Evolutionary conservation across 805 yeast species (phyloP), one percentile per base, ranked within the genome.

Genomic region (Cyberlindnera japonica): DNA sequence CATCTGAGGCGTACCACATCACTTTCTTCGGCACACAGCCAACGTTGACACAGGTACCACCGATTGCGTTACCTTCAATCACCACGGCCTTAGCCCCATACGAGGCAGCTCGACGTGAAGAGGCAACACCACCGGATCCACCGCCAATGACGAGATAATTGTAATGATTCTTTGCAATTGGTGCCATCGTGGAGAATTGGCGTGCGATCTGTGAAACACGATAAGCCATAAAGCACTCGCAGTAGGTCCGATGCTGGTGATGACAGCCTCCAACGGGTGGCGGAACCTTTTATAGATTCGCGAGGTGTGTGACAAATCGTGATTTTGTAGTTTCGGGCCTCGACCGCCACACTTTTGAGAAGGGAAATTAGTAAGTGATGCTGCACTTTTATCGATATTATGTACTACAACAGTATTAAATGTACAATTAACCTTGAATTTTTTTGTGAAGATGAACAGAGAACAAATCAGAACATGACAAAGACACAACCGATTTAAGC

Each of bases 1-100:
- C 65, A 54, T 90, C 96, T 22, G 93, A 81, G 10, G 97, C 96
- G 54, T 90, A 83, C 99, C 99, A 93, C 97, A 93, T 90, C 33
- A 93, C 88, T 63, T 93, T 93, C 72, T 93, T 93, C 35, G 99
- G 99, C 35, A 93, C 99, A 73, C 99, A 93, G 16, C 99, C 99
- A 32, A 91, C 98, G 62, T 93, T 93, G 47, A 93, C 99, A 75
- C 99, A 93, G 30, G 99, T 93, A 21, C 99, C 99, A 44, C 99
- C 99, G 65, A 93, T 74, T 49, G 72, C 81, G 38, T 79, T 77
- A 29, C 86, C 78, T 64, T 93, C 99, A 39, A 93, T 72, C 16
- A 93, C 58, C 38, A 90, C 69, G 2, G 93, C 82, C 52, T 88
- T 87, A 19, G 95, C 95, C 19, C 99, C 99, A 54, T 90, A 79